Percentiles rank a stretch among this genome's conserved stretches.
phyloP scores from a whole-genome alignment of 371 early-diverging fungal species.

The Blastocladiella emersonii region DNA sequence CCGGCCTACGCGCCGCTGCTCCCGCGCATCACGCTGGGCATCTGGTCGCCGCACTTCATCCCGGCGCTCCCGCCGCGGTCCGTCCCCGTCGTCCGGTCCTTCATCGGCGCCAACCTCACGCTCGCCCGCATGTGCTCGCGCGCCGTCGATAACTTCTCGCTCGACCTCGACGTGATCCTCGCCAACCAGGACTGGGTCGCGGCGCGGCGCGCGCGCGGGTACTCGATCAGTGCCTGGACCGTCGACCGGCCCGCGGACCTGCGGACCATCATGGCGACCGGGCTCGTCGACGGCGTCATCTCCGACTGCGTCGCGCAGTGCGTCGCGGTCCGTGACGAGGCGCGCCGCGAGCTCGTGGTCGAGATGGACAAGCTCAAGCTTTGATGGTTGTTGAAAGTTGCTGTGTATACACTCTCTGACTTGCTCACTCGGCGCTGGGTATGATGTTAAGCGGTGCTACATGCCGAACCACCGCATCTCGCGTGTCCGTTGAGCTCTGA shows the following conservation, averaged over 20 bases:
- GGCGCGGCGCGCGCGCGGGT: conserved; percentile 31
- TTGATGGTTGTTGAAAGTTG: too few species aligned
- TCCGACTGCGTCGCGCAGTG: neutral
- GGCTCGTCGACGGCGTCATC: neutral
- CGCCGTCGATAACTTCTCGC: conserved; percentile 31
- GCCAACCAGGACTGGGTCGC: conserved; percentile 32
- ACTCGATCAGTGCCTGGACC: conserved; percentile 41
- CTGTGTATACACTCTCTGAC: too few species aligned
- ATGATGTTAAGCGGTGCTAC: too few species aligned
- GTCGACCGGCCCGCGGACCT: conserved; percentile 19
- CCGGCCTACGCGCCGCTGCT: conserved; percentile 20
- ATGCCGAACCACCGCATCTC: too few species aligned
- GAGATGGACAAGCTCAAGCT: too few species aligned
- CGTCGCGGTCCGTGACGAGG: neutral
- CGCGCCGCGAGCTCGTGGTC: too few species aligned
- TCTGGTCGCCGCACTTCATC: conserved; percentile 47
- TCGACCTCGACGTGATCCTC: conserved; percentile 33
- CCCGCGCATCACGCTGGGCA: conserved; percentile 37
- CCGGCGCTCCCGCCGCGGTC: conserved; percentile 27
- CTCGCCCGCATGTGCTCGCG: conserved; percentile 38
- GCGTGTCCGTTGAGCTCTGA: too few species aligned
- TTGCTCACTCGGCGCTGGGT: too few species aligned
- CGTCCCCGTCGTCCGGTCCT: conserved; percentile 22
- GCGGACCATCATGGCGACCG: neutral
- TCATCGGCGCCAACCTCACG: conserved; percentile 34